These are phyloP conservation scores for Trichoderma oligosporum DNA, from an alignment of 2,329 filamentous ascomycete species.

Conservation along the genomic window DNA sequence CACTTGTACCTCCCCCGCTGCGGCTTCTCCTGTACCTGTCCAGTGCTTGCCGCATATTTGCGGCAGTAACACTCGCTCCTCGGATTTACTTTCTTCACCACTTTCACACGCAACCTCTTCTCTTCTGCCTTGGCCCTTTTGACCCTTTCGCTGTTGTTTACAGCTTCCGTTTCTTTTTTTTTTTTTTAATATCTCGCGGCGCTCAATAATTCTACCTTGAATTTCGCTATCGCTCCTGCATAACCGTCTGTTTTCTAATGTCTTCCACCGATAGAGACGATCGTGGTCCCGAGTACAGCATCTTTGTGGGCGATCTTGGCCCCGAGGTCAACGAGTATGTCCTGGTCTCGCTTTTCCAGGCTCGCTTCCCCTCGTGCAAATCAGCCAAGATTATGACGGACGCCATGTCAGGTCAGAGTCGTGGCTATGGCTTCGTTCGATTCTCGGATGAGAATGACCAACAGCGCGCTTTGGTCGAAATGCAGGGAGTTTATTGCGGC, in stretches of 20 bases:
- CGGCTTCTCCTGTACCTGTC: not conserved
- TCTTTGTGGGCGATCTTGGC: conserved; percentile 96
- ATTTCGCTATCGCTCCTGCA: not conserved
- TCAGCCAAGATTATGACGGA: conserved; percentile 99
- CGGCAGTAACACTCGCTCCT: conserved; percentile 6
- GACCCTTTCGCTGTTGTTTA: not conserved
- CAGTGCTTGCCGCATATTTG: conserved; percentile 8
- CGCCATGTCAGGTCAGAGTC: conserved; percentile 94
- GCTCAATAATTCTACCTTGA: not conserved
- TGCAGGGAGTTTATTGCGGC: conserved; percentile 99
- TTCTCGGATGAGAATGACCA: conserved; percentile 95
- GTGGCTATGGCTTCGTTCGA: conserved; percentile 95
- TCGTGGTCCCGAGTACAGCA: conserved; percentile 91
- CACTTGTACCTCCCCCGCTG: conserved; percentile 3
- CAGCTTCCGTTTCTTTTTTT: not conserved
- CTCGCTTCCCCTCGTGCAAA: conserved; percentile 94
- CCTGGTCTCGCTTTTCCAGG: conserved; percentile 93
- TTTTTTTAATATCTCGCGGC: not conserved
- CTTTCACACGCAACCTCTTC: not conserved
- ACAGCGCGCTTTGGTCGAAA: conserved; percentile 91
- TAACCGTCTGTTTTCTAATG: conserved; percentile 13
- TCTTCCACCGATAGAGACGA: conserved; percentile 65
- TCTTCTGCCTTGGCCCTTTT: not conserved
- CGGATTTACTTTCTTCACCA: conserved; percentile 19
- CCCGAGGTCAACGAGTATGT: conserved; percentile 99